Evolutionary conservation across 2,329 filamentous ascomycete genomes (phyloP), one percentile per base, ranked within the genome.

Genomic region (Xylariaceae sp.): DNA sequence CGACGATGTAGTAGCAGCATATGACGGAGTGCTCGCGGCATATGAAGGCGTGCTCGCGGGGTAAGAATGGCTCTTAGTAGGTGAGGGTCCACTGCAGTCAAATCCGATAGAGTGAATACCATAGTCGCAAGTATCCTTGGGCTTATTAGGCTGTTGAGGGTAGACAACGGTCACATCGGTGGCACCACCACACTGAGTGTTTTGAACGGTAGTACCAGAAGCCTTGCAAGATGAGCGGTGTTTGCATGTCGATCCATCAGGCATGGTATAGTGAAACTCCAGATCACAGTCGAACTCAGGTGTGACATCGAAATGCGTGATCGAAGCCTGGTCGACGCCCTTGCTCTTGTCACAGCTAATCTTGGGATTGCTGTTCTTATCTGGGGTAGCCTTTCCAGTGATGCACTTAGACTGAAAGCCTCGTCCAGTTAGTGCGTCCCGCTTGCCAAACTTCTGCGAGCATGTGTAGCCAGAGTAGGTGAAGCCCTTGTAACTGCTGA

Each of bases 121-220:
- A 65, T 96, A 81, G 64, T 81, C 80, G 78, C 90, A 94, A 64
- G 73, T 75, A 42, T 79, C 73, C 70, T 84, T 79, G 55, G 77
- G 70, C 67, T 81, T 79, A 58, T 80, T 72, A 59, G 82, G 75
- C 68, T 87, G 83, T 53, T 82, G 73, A 60, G 82, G 81, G 73
- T 80, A 84, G 70, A 85, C 75, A 70, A 97, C 86, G 49, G 83
- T 85, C 57, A 97, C 91, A 53, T 84, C 86, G 70, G 82, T 91
- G 61, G 93, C 92, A 73, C 92, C 92, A 83, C 92, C 93, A 72
- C 93, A 97, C 81, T 97, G 91, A 57, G 78, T 84, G 82, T 97
- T 97, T 75, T 84, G 76, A 65, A 97, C 80, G 40, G 81, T 82
- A 53, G 84, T 86, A 66, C 90, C 90, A 13, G 80, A 76, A 50